A percentile compares a stretch with the other conserved stretches of the same genome.
Conservation (phyloP, 257 asterid genomes). For the Salvia miltiorrhiza region DNA sequence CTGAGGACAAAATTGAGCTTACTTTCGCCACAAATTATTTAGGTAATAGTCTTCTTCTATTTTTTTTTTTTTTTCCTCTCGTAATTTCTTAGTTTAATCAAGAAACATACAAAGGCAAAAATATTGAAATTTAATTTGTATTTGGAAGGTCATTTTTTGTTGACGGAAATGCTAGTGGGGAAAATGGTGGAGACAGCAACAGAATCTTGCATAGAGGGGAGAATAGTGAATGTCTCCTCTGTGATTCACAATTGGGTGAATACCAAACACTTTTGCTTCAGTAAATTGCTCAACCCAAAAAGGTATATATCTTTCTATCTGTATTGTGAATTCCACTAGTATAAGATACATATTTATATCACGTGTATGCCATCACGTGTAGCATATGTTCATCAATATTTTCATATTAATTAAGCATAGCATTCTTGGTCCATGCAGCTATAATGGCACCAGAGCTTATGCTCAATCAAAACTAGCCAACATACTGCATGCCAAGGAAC, state of each 20-base stretch:
- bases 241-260: conserved; percentile 85
- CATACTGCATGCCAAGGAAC: conserved; percentile 86
- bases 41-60: conserved; percentile 32
- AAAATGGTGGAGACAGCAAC: conserved; percentile 83
- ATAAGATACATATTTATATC: too few species aligned
- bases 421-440: conserved; percentile 40
- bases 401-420: background rate
- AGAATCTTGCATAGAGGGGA: conserved; percentile 65
- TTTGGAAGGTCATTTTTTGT: conserved; percentile 73
- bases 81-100: background rate
- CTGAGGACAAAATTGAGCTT: conserved; percentile 92
- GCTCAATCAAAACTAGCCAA: conserved; percentile 89
- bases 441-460: conserved; percentile 80
- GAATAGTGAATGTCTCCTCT: conserved; percentile 89
- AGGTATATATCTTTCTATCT: conserved; percentile 24
- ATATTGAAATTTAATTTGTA: background rate
- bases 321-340: background rate
- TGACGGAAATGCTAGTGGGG: conserved; percentile 77
- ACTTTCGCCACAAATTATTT: conserved; percentile 92
- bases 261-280: conserved; percentile 47
- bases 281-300: conserved; percentile 59
- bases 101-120: background rate
- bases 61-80: background rate
- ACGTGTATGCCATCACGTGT: background rate
- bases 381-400: background rate